These are phyloP conservation scores for Yamadazyma philogaea DNA, from an alignment of 805 yeast genomes.

Conservation along the genomic window DNA sequence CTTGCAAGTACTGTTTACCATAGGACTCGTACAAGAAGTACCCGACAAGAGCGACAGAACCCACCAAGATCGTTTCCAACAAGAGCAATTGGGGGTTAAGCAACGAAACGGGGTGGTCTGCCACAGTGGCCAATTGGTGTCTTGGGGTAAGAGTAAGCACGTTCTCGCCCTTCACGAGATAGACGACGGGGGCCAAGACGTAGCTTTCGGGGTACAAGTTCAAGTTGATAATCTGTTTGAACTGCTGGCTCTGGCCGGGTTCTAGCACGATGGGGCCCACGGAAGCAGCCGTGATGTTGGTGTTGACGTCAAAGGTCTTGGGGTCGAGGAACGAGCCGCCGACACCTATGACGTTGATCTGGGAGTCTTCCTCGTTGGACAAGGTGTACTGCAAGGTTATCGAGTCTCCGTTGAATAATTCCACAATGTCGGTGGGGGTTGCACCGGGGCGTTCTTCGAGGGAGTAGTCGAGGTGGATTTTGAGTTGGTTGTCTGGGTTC, in stretches of 20 bases:
- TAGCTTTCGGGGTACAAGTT: constrained; percentile 57
- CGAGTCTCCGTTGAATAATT: constrained; percentile 49
- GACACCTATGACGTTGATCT: constrained; percentile 56
- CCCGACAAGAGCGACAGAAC: constrained; percentile 46
- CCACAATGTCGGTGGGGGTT: constrained; percentile 38
- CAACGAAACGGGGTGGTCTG: constrained; percentile 64
- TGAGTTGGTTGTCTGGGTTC: constrained; percentile 5
- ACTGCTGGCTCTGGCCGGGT: constrained; percentile 46
- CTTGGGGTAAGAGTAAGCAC: constrained; percentile 55
- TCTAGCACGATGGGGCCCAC: constrained; percentile 57
- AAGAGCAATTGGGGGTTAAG: constrained; percentile 71
- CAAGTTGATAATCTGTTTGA: constrained; percentile 60
- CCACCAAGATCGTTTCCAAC: constrained; percentile 53
- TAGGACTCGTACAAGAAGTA: constrained; percentile 45
- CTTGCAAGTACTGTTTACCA: constrained; percentile 45
- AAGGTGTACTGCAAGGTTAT: constrained; percentile 51
- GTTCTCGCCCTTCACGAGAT: constrained; percentile 47
- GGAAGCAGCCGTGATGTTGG: constrained; percentile 63
- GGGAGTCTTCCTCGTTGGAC: constrained; percentile 56
- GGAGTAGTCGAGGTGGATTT: constrained; percentile 32
- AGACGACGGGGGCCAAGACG: constrained; percentile 57
- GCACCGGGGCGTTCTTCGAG: constrained; percentile 45
- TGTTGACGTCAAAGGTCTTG: constrained; percentile 45
- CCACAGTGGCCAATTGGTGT: constrained; percentile 54
- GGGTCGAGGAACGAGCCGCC: constrained; percentile 65